These are phyloP conservation scores for Pharus latifolius DNA, from an alignment of 176 grass and related monocot species.

Conservation along the genomic window DNA sequence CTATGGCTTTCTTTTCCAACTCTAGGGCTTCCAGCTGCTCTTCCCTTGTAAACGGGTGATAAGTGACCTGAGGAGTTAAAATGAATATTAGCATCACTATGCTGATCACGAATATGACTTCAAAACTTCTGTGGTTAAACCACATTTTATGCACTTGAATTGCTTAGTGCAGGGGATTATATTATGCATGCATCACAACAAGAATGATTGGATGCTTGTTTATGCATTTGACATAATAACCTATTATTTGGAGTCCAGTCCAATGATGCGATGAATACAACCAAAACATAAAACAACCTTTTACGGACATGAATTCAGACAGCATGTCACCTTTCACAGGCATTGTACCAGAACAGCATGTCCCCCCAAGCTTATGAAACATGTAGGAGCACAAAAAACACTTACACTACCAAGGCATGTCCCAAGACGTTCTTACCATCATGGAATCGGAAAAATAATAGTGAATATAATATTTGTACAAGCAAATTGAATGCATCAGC, in stretches of 20 bases:
- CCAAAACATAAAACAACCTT: neutral
- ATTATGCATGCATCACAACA: neutral
- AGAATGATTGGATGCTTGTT: neutral
- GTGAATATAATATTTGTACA: neutral
- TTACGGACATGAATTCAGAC: neutral
- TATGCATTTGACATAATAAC: neutral
- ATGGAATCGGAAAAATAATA: neutral
- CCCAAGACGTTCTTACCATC: neutral
- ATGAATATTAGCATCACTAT: neutral
- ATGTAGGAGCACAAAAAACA: neutral
- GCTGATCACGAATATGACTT: neutral
- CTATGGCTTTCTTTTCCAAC: slow-evolving; percentile 58
- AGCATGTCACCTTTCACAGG: neutral
- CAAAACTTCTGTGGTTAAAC: neutral
- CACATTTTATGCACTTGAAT: neutral
- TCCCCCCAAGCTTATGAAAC: neutral
- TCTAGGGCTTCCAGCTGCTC: slow-evolving; percentile 55
- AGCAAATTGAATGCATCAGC: neutral
- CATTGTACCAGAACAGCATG: neutral
- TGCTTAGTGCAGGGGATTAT: neutral
- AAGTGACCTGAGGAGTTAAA: slow-evolving; percentile 38
- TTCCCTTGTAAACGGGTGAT: slow-evolving; percentile 80
- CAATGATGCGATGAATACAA: neutral
- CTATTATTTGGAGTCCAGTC: no score
- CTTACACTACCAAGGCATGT: neutral